Percentiles rank a stretch among this genome's conserved stretches.
phyloP scores from a whole-genome alignment of 306 rosid species.

The Inga laurina region DNA sequence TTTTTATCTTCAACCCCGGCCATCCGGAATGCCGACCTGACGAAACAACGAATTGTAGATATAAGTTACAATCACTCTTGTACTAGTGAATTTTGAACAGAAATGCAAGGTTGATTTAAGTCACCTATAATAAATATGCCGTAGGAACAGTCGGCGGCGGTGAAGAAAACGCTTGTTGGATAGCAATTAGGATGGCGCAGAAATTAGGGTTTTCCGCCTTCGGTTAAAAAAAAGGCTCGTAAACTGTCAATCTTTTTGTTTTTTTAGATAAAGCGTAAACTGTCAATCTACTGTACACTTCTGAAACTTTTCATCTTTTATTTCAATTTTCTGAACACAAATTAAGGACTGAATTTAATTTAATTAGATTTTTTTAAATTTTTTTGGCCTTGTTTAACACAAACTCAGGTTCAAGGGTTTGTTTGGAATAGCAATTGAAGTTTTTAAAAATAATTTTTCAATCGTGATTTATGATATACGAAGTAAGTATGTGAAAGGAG shows the following conservation, averaged over 20 bases:
- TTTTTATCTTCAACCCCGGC: slow-evolving; percentile 40
- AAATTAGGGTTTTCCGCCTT: slow-evolving; percentile 34
- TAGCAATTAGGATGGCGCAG: slow-evolving; percentile 28
- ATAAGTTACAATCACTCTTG: not conserved
- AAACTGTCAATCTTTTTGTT: not conserved
- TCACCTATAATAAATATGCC: slow-evolving; percentile 38
- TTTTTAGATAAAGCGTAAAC: too few species aligned
- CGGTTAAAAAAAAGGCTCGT: too few species aligned
- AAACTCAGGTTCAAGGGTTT: too few species aligned
- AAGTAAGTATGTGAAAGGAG: too few species aligned
- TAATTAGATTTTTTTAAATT: too few species aligned
- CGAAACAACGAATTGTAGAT: not conserved
- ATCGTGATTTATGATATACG: too few species aligned
- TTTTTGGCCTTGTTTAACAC: too few species aligned
- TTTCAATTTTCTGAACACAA: not conserved
- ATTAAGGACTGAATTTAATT: not conserved
- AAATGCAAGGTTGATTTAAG: not conserved
- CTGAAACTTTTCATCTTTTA: too few species aligned
- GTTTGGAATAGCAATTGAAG: too few species aligned
- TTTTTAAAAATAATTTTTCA: too few species aligned
- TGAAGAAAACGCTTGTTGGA: slow-evolving; percentile 7
- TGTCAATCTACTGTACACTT: not conserved
- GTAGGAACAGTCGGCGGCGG: slow-evolving; percentile 15
- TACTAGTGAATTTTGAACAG: not conserved
- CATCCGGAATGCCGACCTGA: slow-evolving; percentile 37